Evolutionary conservation across 2,329 filamentous ascomycete genomes (phyloP), one percentile per base, ranked within the genome.

Genomic region (Fusarium pseudoanthophilum): DNA sequence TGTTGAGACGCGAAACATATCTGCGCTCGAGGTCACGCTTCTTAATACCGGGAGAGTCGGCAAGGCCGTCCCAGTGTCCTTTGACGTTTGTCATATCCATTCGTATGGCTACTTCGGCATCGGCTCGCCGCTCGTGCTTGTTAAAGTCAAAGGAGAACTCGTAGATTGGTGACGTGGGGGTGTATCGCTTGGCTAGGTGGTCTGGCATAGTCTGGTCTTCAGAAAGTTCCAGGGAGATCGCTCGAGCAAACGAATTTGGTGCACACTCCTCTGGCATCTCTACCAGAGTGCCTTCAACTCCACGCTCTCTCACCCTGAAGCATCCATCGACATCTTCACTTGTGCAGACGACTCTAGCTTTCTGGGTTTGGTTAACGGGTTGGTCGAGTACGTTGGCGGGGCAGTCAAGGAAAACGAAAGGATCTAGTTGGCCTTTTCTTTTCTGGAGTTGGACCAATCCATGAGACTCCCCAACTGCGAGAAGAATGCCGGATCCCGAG

Each of bases 111-210:
- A 36, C 26, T 4, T 66, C 2, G 5, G 36, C 48, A 0, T 34
- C 36, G 16, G 4, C n/a, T 10, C 63, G 39, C 8, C 20, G 9
- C 21, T 34, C 15, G 0, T 32, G 6, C 7, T 52, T 46, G 10
- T 65, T 63, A 15, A 34, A 36, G 28, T 71, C 65, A 11, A 71
- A 71, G 15, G 56, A 21, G 4, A 71, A 62, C n/a, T 69, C 60
- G 26, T 65, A 59, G 0, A 71, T 42, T 2, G 36, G 53, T 2
- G 53, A 43, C 0, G 53, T 43, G 11, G 21, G 16, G 14, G 3
- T 24, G 4, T 57, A 2, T 34, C 0, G 20, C 13, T 11, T 4
- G 2, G 26, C 16, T 7, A 43, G 28, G 11, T 24, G 15, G 2
- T 32, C 21, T 15, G 53, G 53, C 8, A 57, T 34, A 15, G 28